phyloP scores from a whole-genome alignment of 257 asterid species.

The Solanum ossicruentum region DNA sequence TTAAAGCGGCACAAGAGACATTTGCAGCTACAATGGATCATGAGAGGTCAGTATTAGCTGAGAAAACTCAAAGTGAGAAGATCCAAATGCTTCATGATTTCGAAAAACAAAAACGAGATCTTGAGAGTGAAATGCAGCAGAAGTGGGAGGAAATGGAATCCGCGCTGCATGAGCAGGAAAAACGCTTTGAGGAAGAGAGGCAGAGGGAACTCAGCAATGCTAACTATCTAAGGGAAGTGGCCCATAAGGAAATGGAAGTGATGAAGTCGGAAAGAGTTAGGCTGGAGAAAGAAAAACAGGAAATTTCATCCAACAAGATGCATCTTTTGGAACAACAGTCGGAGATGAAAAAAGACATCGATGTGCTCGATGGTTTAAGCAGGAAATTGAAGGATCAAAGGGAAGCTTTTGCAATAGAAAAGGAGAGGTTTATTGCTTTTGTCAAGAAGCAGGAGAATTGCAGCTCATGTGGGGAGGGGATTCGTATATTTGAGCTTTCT shows the following conservation, averaged over 20 bases:
- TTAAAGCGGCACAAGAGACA: constrained; percentile 54
- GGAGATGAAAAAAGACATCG: constrained; percentile 82
- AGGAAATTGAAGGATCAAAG: constrained; percentile 83
- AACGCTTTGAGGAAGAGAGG: constrained; percentile 51
- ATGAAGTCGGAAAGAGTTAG: constrained; percentile 48
- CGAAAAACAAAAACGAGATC: constrained; percentile 55
- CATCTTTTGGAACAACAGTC: constrained; percentile 60
- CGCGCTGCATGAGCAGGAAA: constrained; percentile 42
- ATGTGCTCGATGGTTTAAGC: constrained; percentile 68
- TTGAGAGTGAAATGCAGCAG: constrained; percentile 49
- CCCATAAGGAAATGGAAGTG: constrained; percentile 78
- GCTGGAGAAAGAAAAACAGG: constrained; percentile 63
- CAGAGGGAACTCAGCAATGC: constrained; percentile 44
- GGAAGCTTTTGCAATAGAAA: constrained; percentile 67
- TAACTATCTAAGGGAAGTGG: constrained; percentile 60
- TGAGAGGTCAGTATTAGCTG: constrained; percentile 55
- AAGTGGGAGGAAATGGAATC: constrained; percentile 69
- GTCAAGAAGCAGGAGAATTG: constrained; percentile 71
- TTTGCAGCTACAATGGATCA: constrained; percentile 74
- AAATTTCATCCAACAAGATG: constrained; percentile 50
- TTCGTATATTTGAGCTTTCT: constrained; percentile 60
- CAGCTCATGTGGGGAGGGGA: constrained; percentile 50
- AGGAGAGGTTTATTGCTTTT: constrained; percentile 61
- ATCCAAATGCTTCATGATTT: constrained; percentile 51
- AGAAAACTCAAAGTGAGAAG: constrained; percentile 46